Evolutionary conservation across 352 stramenopile genomes (phyloP).

Genomic region (Globisporangium cederbergense): DNA sequence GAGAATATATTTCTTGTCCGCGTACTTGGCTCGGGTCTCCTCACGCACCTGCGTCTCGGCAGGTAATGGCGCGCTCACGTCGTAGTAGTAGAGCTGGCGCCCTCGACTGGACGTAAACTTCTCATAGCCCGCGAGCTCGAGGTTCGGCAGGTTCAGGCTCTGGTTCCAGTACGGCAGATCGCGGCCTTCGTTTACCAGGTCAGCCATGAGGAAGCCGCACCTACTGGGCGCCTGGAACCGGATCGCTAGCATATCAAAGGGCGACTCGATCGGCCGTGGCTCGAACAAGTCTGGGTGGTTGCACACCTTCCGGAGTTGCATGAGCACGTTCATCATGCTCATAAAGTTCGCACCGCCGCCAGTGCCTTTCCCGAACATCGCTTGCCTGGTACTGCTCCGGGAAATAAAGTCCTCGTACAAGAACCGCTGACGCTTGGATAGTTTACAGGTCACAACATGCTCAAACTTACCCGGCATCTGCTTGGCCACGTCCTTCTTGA

Average conservation of each 20-base stretch:
- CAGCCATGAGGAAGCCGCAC: conserved; percentile 44
- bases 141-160: conserved; percentile 31
- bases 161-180: conserved; percentile 37
- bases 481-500: conserved; percentile 98
- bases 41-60: conserved; percentile 22
- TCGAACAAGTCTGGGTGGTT: conserved; percentile 99
- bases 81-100: conserved; percentile 44
- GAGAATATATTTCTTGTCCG: conserved; percentile 36
- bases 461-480: conserved; percentile 97
- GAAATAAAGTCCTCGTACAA: conserved; percentile 99
- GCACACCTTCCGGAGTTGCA: conserved; percentile 97
- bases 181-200: conserved; percentile 32
- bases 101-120: conserved; percentile 29
- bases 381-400: conserved; percentile 90
- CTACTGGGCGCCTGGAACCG: conserved; percentile 27
- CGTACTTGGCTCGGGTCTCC: conserved; percentile 18
- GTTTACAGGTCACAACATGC: conserved; percentile 93
- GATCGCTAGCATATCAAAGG: conserved; percentile 80
- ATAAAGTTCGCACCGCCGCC: conserved; percentile 85
- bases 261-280: conserved; percentile 92
- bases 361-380: conserved; percentile 79
- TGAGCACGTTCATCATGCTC: conserved; percentile 99
- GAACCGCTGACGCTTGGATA: conserved; percentile 94
- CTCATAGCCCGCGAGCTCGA: conserved; percentile 34
- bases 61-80: conserved; percentile 32